phyloP scores from a whole-genome alignment of 306 rosid species.

The Trichosanthes truncata region DNA sequence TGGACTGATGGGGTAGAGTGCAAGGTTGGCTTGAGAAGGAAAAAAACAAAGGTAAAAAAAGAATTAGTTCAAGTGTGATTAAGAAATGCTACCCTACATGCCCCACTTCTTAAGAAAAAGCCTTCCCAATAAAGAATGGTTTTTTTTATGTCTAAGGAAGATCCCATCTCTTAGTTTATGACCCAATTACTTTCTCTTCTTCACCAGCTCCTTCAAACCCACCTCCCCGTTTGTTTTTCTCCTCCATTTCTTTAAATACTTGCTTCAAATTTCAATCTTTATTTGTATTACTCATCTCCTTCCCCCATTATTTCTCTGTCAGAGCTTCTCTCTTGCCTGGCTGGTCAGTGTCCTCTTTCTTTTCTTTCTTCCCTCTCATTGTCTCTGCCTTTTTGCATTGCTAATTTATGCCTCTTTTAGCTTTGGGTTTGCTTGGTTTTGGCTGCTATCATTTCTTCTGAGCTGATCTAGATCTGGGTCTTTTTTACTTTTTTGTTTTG shows the following conservation, averaged over 20 bases:
- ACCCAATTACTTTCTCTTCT: not conserved
- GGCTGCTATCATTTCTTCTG: not conserved
- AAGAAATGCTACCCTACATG: constrained; percentile 51
- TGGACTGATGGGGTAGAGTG: constrained; percentile 11
- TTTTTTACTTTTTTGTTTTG: not conserved
- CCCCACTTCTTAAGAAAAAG: constrained; percentile 13
- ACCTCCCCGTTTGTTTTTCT: constrained; percentile 23
- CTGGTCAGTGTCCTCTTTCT: constrained; percentile 9
- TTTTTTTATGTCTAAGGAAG: constrained; percentile 5
- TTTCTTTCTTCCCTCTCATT: no score
- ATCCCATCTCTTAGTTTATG: not conserved
- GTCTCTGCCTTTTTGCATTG: not conserved
- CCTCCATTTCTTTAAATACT: constrained; percentile 44
- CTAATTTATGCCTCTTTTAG: not conserved
- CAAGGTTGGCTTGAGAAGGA: not conserved
- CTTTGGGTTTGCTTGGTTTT: not conserved
- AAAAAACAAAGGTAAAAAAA: constrained; percentile 16
- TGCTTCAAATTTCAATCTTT: constrained; percentile 17
- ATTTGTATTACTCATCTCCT: constrained; percentile 20
- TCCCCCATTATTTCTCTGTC: constrained; percentile 1
- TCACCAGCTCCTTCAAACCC: not conserved
- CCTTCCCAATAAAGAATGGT: constrained; percentile 21
- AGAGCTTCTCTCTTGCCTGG: not conserved
- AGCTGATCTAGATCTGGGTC: constrained; percentile 13
- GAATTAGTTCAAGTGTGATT: constrained; percentile 36